Base-by-base conservation (phyloP, 306 rosid genomes). In the Morella rubra region DNA sequence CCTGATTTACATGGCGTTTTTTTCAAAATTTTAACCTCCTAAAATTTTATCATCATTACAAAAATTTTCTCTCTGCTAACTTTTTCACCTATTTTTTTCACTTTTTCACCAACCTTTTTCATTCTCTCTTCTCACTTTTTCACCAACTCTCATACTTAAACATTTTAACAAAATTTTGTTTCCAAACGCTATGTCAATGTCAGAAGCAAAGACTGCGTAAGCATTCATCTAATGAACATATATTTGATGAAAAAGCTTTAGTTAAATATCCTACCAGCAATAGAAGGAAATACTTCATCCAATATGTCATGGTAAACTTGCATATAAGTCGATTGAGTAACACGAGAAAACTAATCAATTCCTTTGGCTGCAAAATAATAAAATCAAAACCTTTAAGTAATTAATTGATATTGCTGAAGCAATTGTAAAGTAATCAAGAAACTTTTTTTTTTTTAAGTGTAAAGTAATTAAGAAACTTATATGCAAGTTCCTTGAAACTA, bases 291-390 rank as follows among this genome's bases (percentile, higher is more conserved):
- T 73, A 90, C 84, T 81, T 89, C 91, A 55, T 90, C 96, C 93
- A 95, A 82, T 73, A 95, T 95, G 86, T 84, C 92, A 70, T 16
- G 82, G 77, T 89, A 91, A 95, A 92, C 89, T 95, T 95, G 90
- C 97, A 95, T 79, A 92, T 95, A 59, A 92, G 85, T 86, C 92
- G 99, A 88, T 92, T 92, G 24, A 92, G 93, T 74, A 95, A 82
- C 76, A 92, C 32, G 73, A 95, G 97, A 83, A 92, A 88, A 67
- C 92, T 80, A 79, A 78, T 81, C 89, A 95, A 80, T 85, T 95
- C 97, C 86, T 90, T 95, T 77, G 97, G 97, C 99, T 95, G 92
- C 88, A 83, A 74, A 60, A 72, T 78, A 71, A 72, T 73, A 64
- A 19, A 76, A 77, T 81, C 44, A 79, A 32, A 16, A 50, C 42